phyloP scores from a whole-genome alignment of 148 eudicot genomes.

The Diospyros kaki region DNA sequence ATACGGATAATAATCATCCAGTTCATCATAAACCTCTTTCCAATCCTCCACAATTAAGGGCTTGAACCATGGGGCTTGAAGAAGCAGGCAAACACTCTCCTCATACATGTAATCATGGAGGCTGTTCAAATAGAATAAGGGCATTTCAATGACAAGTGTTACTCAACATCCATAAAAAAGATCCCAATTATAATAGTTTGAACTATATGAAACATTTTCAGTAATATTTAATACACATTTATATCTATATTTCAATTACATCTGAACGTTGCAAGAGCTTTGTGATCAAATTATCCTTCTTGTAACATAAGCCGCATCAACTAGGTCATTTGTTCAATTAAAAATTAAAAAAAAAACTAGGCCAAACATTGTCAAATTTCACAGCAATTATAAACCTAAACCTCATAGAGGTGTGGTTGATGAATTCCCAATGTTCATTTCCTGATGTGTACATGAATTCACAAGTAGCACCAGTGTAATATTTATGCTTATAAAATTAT shows the following conservation, averaged over 20 bases:
- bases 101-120: slow-evolving; percentile 66
- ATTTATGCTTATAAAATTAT: background rate
- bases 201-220: background rate
- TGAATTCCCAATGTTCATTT: background rate
- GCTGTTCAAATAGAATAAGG: slow-evolving; percentile 36
- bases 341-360: too few species aligned
- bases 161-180: background rate
- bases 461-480: background rate
- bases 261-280: background rate
- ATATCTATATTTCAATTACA: background rate
- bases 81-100: slow-evolving; percentile 83
- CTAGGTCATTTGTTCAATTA: background rate
- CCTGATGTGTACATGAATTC: background rate
- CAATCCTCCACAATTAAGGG: slow-evolving; percentile 55
- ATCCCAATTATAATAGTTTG: background rate
- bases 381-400: background rate
- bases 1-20: slow-evolving; percentile 34
- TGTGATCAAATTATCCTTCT: background rate
- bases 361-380: background rate
- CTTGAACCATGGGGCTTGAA: slow-evolving; percentile 74
- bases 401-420: background rate
- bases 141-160: background rate
- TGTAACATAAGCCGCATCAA: background rate
- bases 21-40: slow-evolving; percentile 40
- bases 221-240: too few species aligned